Percentiles rank a stretch among this genome's conserved stretches.
Evolutionary conservation across 176 grass and related monocot species (phyloP).

Genomic region (Oryza glumipatula): DNA sequence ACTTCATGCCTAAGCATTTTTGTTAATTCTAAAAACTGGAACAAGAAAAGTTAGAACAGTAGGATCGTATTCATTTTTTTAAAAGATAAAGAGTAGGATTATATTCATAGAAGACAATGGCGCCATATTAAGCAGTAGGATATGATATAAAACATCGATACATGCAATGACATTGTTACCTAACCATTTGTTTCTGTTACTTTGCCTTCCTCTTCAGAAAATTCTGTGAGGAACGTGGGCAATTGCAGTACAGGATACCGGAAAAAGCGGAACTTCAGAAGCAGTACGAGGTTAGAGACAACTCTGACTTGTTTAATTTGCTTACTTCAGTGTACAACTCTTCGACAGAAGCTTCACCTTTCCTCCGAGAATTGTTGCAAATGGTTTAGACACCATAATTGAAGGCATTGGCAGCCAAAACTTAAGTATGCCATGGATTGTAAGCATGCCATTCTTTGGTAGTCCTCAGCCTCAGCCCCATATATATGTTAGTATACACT

Average conservation of each 20-base stretch:
- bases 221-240: conserved; percentile 43
- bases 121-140: background rate
- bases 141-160: background rate
- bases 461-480: too few species aligned
- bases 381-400: background rate
- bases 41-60: background rate
- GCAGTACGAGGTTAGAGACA: background rate
- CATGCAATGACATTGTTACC: background rate
- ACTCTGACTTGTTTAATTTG: background rate
- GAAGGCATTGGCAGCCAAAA: background rate
- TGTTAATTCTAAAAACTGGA: background rate
- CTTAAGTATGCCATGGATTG: too few species aligned
- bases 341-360: background rate
- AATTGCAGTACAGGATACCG: conserved; percentile 63
- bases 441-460: too few species aligned
- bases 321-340: background rate
- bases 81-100: background rate
- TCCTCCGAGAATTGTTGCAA: background rate
- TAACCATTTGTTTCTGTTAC: background rate
- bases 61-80: background rate
- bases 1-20: background rate
- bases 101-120: background rate
- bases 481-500: too few species aligned
- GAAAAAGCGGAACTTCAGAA: background rate
- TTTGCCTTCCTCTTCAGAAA: conserved; percentile 38